A percentile compares a stretch with the other conserved stretches of the same genome.
Conservation (phyloP, 164 flowering plant species). For the Macadamia tetraphylla region DNA sequence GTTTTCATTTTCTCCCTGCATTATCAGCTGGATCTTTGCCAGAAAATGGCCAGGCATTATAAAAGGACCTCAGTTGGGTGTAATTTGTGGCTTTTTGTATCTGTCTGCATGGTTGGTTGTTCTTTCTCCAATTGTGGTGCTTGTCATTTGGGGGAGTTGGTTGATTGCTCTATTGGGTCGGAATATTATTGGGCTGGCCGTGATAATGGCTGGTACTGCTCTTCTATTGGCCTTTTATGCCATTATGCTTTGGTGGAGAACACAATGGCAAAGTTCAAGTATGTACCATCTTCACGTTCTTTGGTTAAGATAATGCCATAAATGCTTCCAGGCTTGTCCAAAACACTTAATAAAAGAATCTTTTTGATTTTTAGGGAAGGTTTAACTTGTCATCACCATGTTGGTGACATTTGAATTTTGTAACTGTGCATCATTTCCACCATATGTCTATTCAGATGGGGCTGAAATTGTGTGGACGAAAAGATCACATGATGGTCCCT, state of each 20-base stretch:
- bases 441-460: no score
- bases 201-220: constrained; percentile 95
- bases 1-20: constrained; percentile 1
- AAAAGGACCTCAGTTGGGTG: constrained; percentile 70
- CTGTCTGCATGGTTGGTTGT: constrained; percentile 71
- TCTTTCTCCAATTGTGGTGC: constrained; percentile 73
- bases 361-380: no score
- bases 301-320: no score
- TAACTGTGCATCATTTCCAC: no score
- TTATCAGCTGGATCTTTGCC: constrained; percentile 95
- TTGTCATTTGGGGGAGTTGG: constrained; percentile 86
- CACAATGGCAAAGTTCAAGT: constrained; percentile 99
- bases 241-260: constrained; percentile 99
- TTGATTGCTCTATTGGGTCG: constrained; percentile 64
- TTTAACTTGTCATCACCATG: no score
- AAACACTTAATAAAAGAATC: no score
- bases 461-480: no score
- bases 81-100: constrained; percentile 66
- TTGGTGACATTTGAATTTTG: no score
- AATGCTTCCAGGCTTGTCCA: no score
- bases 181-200: constrained; percentile 87
- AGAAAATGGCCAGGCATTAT: constrained; percentile 87
- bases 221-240: constrained; percentile 89
- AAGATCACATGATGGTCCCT: no score
- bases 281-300: constrained; percentile 25